phyloP scores from a whole-genome alignment of 2,329 filamentous ascomycete genomes.

The Arthrobotrys iridis region DNA sequence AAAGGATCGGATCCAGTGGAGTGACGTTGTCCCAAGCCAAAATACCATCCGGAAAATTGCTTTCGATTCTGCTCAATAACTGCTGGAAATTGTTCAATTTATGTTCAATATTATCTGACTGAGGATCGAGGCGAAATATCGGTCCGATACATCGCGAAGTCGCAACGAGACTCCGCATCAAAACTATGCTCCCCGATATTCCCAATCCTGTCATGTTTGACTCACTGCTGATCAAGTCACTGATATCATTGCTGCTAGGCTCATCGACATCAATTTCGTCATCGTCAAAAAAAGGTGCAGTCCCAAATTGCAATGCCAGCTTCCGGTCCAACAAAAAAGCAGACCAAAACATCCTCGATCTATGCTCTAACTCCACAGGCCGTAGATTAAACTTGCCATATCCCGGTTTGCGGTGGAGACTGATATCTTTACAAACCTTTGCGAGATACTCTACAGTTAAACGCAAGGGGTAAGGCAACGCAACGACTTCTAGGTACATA shows the following conservation, averaged over 20 bases:
- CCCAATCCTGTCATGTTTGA: not conserved
- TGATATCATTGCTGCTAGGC: constrained; percentile 31
- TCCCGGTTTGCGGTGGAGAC: constrained; percentile 54
- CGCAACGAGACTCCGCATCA: not conserved
- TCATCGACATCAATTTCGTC: constrained; percentile 56
- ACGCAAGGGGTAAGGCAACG: constrained; percentile 57
- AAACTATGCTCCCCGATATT: not conserved
- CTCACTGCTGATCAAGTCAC: not conserved
- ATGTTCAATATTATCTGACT: not conserved
- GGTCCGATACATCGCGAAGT: not conserved
- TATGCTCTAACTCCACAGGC: constrained; percentile 48
- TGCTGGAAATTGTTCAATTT: constrained; percentile 2
- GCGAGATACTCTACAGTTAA: constrained; percentile 55
- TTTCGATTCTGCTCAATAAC: not conserved
- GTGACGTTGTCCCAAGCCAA: constrained; percentile 41
- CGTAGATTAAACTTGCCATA: constrained; percentile 24
- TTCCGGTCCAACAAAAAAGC: constrained; percentile 57
- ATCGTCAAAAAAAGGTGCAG: constrained; percentile 54
- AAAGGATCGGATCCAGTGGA: constrained; percentile 52
- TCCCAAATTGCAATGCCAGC: constrained; percentile 54
- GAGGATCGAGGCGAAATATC: not conserved
- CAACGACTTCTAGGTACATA: constrained; percentile 56
- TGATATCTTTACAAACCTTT: constrained; percentile 56
- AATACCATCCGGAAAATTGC: not conserved
- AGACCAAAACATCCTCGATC: constrained; percentile 57